A percentile compares a stretch with the other conserved stretches of the same genome.
phyloP scores from a whole-genome alignment of 495 filamentous ascomycete genomes.

The Extremus antarcticus region DNA sequence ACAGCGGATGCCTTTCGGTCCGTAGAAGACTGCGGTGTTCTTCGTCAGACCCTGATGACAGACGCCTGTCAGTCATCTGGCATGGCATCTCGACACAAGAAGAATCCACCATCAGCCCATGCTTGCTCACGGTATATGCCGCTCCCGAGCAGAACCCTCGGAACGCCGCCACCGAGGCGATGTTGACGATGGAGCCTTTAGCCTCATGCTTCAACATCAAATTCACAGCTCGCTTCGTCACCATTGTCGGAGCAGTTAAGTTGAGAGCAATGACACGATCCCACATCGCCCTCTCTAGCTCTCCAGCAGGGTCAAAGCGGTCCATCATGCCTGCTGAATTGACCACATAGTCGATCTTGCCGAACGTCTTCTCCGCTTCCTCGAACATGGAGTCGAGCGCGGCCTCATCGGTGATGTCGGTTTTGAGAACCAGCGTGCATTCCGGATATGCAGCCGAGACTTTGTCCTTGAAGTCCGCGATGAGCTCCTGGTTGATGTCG shows the following conservation, averaged over 20 bases:
- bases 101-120: conserved; percentile 36
- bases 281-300: conserved; percentile 41
- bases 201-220: conserved; percentile 26
- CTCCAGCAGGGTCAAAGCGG: conserved; percentile 18
- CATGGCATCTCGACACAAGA: no score
- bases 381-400: conserved; percentile 15
- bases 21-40: conserved; percentile 51
- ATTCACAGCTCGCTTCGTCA: conserved; percentile 42
- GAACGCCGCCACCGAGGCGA: conserved; percentile 29
- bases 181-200: conserved; percentile 37
- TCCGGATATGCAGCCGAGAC: conserved; percentile 8
- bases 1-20: conserved; percentile 44
- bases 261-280: conserved; percentile 49
- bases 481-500: conserved; percentile 18
- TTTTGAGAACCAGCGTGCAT: conserved; percentile 13
- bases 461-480: conserved; percentile 11
- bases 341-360: conserved; percentile 35
- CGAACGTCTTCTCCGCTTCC: conserved; percentile 17
- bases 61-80: no score
- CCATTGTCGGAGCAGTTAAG: conserved; percentile 46
- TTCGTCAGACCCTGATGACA: conserved; percentile 41
- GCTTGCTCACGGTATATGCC: conserved; percentile 47
- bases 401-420: conserved; percentile 15
- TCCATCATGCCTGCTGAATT: conserved; percentile 45
- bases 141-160: conserved; percentile 30